These are phyloP conservation scores for Cytospora schulzeri DNA, from an alignment of 2,329 filamentous ascomycete species.

Conservation along the genomic window DNA sequence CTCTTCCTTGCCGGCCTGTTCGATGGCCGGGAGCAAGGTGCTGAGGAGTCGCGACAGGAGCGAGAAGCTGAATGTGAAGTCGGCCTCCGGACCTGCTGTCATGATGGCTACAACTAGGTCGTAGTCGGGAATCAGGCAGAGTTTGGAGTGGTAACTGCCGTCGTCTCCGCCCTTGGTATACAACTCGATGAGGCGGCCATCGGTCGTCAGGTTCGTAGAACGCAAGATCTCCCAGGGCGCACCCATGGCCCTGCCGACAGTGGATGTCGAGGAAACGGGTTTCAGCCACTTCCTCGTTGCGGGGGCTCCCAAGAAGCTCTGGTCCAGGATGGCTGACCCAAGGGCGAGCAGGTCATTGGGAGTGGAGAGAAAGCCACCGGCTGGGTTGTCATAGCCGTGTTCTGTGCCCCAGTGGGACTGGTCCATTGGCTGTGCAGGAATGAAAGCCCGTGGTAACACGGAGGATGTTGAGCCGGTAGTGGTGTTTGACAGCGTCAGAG, in stretches of 20 bases:
- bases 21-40: conserved; percentile 44
- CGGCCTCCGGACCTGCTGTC: conserved; percentile 36
- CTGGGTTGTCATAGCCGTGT: conserved; percentile 29
- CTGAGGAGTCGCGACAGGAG: conserved; percentile 37
- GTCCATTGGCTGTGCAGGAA: conserved; percentile 35
- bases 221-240: conserved; percentile 41
- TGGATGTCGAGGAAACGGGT: conserved; percentile 35
- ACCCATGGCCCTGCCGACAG: conserved; percentile 35
- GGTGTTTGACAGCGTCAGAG: conserved; percentile 43
- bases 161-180: conserved; percentile 51
- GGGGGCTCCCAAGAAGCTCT: conserved; percentile 31
- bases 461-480: conserved; percentile 41
- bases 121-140: conserved; percentile 50
- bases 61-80: conserved; percentile 2
- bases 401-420: conserved; percentile 36
- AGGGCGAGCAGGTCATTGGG: conserved; percentile 34
- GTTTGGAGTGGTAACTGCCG: conserved; percentile 42
- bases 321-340: conserved; percentile 34
- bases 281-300: conserved; percentile 37
- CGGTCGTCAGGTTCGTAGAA: conserved; percentile 37
- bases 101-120: conserved; percentile 46
- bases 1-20: conserved; percentile 44
- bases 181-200: conserved; percentile 46
- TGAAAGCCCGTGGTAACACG: conserved; percentile 38
- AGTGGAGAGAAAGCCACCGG: conserved; percentile 37